These are phyloP conservation scores for Croton setiger DNA, from an alignment of 441 rosid species.

Conservation along the genomic window DNA sequence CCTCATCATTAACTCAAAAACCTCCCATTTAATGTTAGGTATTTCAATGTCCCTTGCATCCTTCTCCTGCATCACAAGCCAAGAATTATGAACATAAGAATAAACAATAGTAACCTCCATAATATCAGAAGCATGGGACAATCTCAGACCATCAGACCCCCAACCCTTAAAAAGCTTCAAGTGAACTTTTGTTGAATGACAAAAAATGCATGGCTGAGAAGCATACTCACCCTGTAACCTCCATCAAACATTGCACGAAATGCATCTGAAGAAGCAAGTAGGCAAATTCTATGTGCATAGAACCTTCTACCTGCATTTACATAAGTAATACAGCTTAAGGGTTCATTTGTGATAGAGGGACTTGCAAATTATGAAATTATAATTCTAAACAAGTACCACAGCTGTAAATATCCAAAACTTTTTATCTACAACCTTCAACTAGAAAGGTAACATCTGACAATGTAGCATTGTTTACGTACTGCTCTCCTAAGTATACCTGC, in stretches of 20 bases:
- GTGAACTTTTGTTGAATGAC: neutral
- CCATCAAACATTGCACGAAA: conserved; percentile 99
- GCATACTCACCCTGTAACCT: conserved; percentile 72
- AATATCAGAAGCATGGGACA: neutral
- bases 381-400: neutral
- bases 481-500: conserved; percentile 97
- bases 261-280: conserved; percentile 99
- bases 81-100: conserved; percentile 11
- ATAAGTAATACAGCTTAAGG: conserved; percentile 13
- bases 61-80: conserved; percentile 58
- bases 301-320: conserved; percentile 72
- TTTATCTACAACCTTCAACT: conserved; percentile 74
- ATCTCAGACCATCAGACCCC: neutral
- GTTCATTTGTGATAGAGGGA: conserved; percentile 6
- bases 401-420: conserved; percentile 16
- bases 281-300: conserved; percentile 96
- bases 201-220: neutral
- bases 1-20: conserved; percentile 99
- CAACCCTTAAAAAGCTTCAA: neutral
- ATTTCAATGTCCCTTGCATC: conserved; percentile 98
- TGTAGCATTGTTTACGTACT: conserved; percentile 84
- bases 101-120: neutral
- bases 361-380: conserved; percentile 11
- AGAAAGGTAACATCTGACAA: conserved; percentile 94
- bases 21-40: conserved; percentile 99